These are phyloP conservation scores for Serendipita vermifera DNA, from an alignment of 768 basidiomycete genomes.

Conservation along the genomic window DNA sequence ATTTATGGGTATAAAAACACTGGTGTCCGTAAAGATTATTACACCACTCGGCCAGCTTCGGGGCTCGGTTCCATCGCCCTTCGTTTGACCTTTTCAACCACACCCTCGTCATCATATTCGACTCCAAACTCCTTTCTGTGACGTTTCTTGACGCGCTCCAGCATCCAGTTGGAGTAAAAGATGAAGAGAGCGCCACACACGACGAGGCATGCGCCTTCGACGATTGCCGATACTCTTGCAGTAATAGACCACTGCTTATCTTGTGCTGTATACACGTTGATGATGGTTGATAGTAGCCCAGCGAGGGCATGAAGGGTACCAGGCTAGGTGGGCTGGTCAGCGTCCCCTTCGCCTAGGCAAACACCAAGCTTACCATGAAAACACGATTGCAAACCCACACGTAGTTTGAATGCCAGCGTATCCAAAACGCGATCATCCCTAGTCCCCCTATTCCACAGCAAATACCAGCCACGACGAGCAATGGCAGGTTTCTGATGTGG, in stretches of 20 bases:
- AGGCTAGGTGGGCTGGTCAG: slow-evolving; percentile 27
- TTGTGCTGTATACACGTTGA: slow-evolving; percentile 39
- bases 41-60: neutral
- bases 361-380: slow-evolving; percentile 27
- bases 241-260: slow-evolving; percentile 32
- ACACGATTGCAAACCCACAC: slow-evolving; percentile 45
- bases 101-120: neutral
- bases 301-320: slow-evolving; percentile 44
- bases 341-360: neutral
- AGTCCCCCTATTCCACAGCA: slow-evolving; percentile 40
- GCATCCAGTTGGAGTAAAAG: slow-evolving; percentile 48
- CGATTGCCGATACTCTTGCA: slow-evolving; percentile 35
- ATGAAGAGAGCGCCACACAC: slow-evolving; percentile 31
- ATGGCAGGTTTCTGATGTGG: slow-evolving; percentile 3
- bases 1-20: too few species aligned
- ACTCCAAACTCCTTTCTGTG: neutral
- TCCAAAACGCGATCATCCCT: slow-evolving; percentile 50
- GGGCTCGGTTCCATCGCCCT: neutral
- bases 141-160: neutral
- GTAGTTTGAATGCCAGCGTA: slow-evolving; percentile 46
- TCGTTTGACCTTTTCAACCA: neutral
- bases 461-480: slow-evolving; percentile 39
- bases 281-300: slow-evolving; percentile 42
- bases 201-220: slow-evolving; percentile 29
- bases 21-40: neutral